A percentile compares a stretch with the other conserved stretches of the same genome.
phyloP scores from a whole-genome alignment of 2,329 filamentous ascomycete genomes.

The Penicillium sp. region DNA sequence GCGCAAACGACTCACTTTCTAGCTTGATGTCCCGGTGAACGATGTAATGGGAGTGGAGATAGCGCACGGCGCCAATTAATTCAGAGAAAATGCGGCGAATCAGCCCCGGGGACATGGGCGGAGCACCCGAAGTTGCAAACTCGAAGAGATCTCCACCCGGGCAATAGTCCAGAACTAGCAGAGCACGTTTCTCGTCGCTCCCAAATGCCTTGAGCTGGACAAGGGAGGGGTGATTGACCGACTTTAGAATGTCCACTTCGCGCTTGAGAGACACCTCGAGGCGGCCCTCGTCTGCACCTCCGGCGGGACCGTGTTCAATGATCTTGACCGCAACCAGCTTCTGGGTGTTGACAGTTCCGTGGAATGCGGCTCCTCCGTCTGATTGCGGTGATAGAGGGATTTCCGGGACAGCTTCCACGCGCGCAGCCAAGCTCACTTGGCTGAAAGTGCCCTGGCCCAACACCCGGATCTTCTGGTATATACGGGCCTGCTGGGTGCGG shows the following conservation, averaged over 20 bases:
- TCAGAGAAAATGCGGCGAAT: conserved; percentile 88
- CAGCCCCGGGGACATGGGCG: conserved; percentile 67
- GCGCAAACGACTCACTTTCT: conserved; percentile 70
- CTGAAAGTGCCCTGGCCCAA: conserved; percentile 96
- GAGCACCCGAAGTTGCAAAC: conserved; percentile 72
- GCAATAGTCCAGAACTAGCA: conserved; percentile 88
- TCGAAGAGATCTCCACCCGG: conserved; percentile 95
- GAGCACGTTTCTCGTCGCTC: conserved; percentile 76
- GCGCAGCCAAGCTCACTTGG: conserved; percentile 87
- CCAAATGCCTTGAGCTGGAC: conserved; percentile 91
- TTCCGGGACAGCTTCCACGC: conserved; percentile 61
- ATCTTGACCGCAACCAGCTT: conserved; percentile 93
- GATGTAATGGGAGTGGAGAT: conserved; percentile 82
- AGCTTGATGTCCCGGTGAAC: conserved; percentile 98
- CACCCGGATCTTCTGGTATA: conserved; percentile 77
- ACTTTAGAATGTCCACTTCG: conserved; percentile 91
- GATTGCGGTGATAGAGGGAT: conserved; percentile 16
- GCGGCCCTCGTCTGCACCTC: conserved; percentile 88
- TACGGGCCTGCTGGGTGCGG: conserved; percentile 67
- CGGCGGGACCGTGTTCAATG: conserved; percentile 90
- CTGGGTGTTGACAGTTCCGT: conserved; percentile 58
- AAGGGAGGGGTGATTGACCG: conserved; percentile 83
- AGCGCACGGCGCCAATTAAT: conserved; percentile 78
- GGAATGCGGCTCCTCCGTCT: conserved; percentile 14
- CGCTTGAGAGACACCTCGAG: conserved; percentile 92